These are phyloP conservation scores for Fusarium sp. DNA, from an alignment of 2,329 filamentous ascomycete species.

Conservation along the genomic window DNA sequence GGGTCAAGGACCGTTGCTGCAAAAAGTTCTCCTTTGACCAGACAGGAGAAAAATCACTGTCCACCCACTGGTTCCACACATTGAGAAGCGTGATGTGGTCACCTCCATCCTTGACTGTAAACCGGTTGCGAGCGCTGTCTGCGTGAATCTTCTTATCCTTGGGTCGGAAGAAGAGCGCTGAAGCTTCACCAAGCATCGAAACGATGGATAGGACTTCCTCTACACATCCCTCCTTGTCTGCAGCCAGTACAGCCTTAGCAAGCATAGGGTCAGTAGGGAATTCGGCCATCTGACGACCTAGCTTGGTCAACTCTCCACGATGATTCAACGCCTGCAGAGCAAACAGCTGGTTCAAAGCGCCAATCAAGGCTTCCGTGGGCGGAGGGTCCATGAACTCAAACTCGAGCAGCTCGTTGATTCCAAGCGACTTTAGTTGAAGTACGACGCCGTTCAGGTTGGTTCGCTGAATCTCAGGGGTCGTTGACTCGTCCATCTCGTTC, in stretches of 20 bases:
- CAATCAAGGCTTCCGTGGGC: conserved; percentile 88
- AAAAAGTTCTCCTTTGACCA: conserved; percentile 96
- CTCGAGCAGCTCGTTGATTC: conserved; percentile 90
- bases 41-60: conserved; percentile 86
- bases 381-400: conserved; percentile 98
- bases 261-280: conserved; percentile 95
- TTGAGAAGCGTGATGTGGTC: conserved; percentile 91
- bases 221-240: conserved; percentile 91
- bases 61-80: conserved; percentile 95
- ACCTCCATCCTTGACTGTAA: conserved; percentile 90
- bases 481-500: conserved; percentile 93
- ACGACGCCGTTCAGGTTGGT: conserved; percentile 89
- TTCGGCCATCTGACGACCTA: conserved; percentile 94
- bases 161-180: conserved; percentile 90
- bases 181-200: conserved; percentile 92
- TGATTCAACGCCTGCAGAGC: conserved; percentile 91
- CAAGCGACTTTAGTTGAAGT: conserved; percentile 86
- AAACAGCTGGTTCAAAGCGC: conserved; percentile 90
- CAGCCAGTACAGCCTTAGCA: conserved; percentile 87
- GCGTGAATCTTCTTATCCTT: conserved; percentile 98
- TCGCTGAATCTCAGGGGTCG: conserved; percentile 92
- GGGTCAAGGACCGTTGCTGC: conserved; percentile 88
- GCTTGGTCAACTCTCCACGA: conserved; percentile 87
- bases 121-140: conserved; percentile 88
- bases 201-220: conserved; percentile 94